Base-by-base conservation (phyloP, 1,139 yeast genomes). In the Geotrichum candidum region DNA sequence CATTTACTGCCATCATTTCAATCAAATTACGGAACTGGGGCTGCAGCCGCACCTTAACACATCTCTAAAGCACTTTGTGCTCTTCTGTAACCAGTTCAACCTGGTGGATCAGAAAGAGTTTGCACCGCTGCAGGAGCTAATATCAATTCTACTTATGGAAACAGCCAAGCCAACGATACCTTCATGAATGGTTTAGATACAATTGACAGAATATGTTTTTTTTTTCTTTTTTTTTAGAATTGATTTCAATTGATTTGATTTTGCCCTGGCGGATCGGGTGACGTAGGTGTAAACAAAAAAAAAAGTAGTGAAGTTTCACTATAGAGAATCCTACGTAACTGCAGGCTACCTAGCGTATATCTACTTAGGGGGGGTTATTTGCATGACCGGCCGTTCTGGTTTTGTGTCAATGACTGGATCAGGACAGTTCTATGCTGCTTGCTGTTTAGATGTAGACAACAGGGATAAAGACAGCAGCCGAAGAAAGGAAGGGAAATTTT, bases 1-100 rank as follows among this genome's bases (percentile, higher is more conserved):
- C 76, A 90, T 94, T 54, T 94, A 94, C 75, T 94, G 99, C 72
- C 98, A 94, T 72, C 99, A 94, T 74, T 94, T 94, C 76, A 96
- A 91, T 73, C 97, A 92, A 73, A 88, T 94, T 62, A 84, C 91
- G 54, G 98, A 92, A 72, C 80, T 94, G 68, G 97, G 97, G 1
- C 79, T 94, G 68, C 97, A 92, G 74, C 88, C 96, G 33, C 97
- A 94, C 70, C 80, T 94, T 68, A 94, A 94, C 73, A 94, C 99
- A 4, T 87, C 96, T 69, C 84, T 94, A 71, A 94, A 95, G 76
- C 99, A 94, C 73, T 94, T 90, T 72, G 92, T 92, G 56, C 80
- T 92, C 68, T 94, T 94, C 74, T 84, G 90, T 62, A 87, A 84
- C 69, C 96, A 94, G 74, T 95, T 94, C 71, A 81, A 82, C 41